Percentiles rank a stretch among this genome's conserved stretches.
Evolutionary conservation across 2,329 filamentous ascomycete genomes (phyloP).

Genomic region (Dactylellina parvicollis): DNA sequence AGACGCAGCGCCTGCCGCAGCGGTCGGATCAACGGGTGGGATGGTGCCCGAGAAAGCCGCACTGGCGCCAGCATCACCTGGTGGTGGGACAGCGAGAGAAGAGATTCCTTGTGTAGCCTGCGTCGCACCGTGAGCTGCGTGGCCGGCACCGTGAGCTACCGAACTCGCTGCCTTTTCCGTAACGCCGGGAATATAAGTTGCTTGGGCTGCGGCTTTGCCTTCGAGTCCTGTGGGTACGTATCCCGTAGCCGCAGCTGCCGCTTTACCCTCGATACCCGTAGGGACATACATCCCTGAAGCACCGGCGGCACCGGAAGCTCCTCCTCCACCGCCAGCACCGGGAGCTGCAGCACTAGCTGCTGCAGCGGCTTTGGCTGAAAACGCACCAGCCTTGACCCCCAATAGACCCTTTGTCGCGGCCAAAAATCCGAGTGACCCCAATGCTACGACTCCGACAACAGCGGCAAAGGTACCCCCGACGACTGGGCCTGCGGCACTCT

Average conservation of each 20-base stretch:
- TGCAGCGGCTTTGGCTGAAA: slow-evolving; percentile 31
- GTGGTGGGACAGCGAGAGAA: slow-evolving; percentile 32
- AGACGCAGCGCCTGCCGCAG: slow-evolving; percentile 6
- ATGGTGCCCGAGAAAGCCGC: slow-evolving; percentile 13
- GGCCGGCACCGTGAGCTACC: slow-evolving; percentile 5
- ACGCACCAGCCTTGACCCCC: slow-evolving; percentile 30
- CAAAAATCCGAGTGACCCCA: slow-evolving; percentile 33
- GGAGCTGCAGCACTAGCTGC: slow-evolving; percentile 13
- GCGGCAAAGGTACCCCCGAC: slow-evolving; percentile 27
- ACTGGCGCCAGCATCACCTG: slow-evolving; percentile 19
- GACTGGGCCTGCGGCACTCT: slow-evolving; percentile 12
- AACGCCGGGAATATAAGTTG: slow-evolving; percentile 10
- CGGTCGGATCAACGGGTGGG: slow-evolving; percentile 26
- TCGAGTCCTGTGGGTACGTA: slow-evolving; percentile 39
- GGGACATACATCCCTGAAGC: slow-evolving; percentile 50
- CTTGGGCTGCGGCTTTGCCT: slow-evolving; percentile 12
- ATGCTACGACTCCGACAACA: slow-evolving; percentile 16
- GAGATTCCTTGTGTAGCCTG: slow-evolving; percentile 36
- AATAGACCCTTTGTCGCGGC: slow-evolving; percentile 29
- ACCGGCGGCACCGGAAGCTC: slow-evolving; percentile 30
- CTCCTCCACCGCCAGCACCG: slow-evolving; percentile 28
- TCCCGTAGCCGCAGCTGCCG: slow-evolving; percentile 23
- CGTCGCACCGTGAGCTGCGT: slow-evolving; percentile 19
- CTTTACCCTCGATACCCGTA: slow-evolving; percentile 44
- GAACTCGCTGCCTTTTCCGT: slow-evolving; percentile 16